Conservation (phyloP, 768 basidiomycete species). For the Leucocoprinus birnbaumii region DNA sequence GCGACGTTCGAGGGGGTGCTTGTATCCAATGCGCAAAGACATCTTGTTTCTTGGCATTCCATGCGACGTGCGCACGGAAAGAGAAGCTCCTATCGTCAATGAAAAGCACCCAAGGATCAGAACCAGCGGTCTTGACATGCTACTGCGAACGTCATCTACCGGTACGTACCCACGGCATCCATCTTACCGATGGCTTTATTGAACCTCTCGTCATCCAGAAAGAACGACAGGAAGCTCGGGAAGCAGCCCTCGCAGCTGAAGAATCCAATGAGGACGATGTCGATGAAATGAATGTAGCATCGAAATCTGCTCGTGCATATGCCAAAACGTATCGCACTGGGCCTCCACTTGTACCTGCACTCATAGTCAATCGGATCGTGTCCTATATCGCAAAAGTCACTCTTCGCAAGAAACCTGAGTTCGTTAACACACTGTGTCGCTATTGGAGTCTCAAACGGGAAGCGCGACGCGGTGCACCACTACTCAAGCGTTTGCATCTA, state of each 20-base stretch:
- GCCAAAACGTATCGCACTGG: slow-evolving; percentile 91
- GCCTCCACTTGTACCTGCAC: slow-evolving; percentile 85
- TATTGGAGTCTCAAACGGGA: slow-evolving; percentile 99
- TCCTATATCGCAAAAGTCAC: slow-evolving; percentile 69
- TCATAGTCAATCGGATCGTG: slow-evolving; percentile 78
- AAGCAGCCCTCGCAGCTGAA: slow-evolving; percentile 51
- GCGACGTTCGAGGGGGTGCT: slow-evolving; percentile 60
- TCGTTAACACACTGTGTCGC: slow-evolving; percentile 74
- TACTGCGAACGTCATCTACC: slow-evolving; percentile 92
- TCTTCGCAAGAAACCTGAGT: slow-evolving; percentile 74
- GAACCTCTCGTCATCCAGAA: slow-evolving; percentile 27
- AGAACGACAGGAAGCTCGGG: slow-evolving; percentile 65
- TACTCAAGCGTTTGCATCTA: slow-evolving; percentile 89
- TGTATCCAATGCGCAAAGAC: slow-evolving; percentile 95
- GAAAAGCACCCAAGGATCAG: slow-evolving; percentile 77
- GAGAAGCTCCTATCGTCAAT: slow-evolving; percentile 83
- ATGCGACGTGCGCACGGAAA: slow-evolving; percentile 90
- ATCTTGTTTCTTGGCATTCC: slow-evolving; percentile 91
- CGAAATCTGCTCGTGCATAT: slow-evolving; percentile 83
- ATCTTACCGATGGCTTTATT: background rate
- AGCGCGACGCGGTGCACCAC: slow-evolving; percentile 86
- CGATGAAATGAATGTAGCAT: slow-evolving; percentile 34
- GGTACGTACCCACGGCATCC: slow-evolving; percentile 42
- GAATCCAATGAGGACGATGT: slow-evolving; percentile 38
- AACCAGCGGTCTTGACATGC: slow-evolving; percentile 69